Evolutionary conservation across 2,329 filamentous ascomycete species (phyloP).

Genomic region (Colletotrichum karsti): DNA sequence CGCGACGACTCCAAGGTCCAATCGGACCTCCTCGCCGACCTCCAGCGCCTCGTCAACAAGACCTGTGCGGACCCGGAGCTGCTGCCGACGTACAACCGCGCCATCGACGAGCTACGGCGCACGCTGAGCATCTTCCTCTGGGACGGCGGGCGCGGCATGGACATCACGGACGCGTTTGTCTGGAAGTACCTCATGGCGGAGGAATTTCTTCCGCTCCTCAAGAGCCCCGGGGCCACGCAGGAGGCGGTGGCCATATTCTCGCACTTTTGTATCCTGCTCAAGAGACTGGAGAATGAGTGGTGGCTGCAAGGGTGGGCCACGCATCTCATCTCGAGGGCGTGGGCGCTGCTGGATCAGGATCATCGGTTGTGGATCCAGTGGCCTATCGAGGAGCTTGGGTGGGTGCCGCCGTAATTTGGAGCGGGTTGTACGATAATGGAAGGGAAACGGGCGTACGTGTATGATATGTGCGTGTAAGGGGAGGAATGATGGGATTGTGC

Average conservation of each 20-base stretch:
- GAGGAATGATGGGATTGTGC: too few relatives aligned
- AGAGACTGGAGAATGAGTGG: conserved; percentile 42
- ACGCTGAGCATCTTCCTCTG: conserved; percentile 28
- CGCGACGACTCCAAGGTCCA: conserved; percentile 19
- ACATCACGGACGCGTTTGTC: conserved; percentile 48
- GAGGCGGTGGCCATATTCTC: conserved; percentile 44
- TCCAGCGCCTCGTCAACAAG: conserved; percentile 31
- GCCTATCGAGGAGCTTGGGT: conserved; percentile 35
- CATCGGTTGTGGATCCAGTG: conserved; percentile 44
- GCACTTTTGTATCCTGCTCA: conserved; percentile 42
- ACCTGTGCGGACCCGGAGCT: conserved; percentile 30
- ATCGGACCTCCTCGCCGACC: conserved; percentile 30
- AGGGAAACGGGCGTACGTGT: neutral
- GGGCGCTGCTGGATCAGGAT: conserved; percentile 43
- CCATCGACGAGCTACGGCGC: conserved; percentile 32
- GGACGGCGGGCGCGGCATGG: conserved; percentile 34
- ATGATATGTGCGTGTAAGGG: neutral
- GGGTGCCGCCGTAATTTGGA: conserved; percentile 28
- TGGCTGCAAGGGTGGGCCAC: conserved; percentile 46
- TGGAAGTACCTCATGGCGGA: conserved; percentile 48
- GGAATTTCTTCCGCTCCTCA: conserved; percentile 45
- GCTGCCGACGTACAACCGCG: conserved; percentile 30
- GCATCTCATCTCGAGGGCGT: conserved; percentile 42
- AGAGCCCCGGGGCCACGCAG: conserved; percentile 33
- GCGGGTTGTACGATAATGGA: conserved; percentile 32